phyloP scores from a whole-genome alignment of 768 basidiomycete species.

The Polyporus arcularius region DNA sequence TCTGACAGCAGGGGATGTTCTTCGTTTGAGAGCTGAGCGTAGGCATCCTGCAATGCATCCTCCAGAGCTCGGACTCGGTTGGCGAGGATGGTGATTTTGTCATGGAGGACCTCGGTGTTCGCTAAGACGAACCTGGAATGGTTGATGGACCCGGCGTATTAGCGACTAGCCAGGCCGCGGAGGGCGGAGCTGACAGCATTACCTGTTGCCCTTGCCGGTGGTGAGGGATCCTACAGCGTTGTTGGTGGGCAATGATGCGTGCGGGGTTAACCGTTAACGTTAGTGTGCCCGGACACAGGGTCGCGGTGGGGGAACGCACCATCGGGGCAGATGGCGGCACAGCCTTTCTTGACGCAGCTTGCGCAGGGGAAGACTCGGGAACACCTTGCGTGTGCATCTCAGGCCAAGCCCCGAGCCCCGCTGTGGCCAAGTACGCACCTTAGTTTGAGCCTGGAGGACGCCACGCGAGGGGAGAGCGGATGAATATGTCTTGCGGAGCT shows the following conservation, averaged over 20 bases:
- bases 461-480: constrained; percentile 4
- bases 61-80: constrained; percentile 69
- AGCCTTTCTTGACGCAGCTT: constrained; percentile 41
- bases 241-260: not conserved
- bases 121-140: constrained; percentile 62
- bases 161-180: constrained; percentile 17
- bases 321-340: constrained; percentile 64
- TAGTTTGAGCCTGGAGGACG: constrained; percentile 55
- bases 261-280: constrained; percentile 18
- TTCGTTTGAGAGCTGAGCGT: constrained; percentile 47
- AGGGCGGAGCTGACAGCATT: constrained; percentile 7
- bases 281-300: constrained; percentile 4
- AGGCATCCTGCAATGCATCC: constrained; percentile 59
- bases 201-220: constrained; percentile 76
- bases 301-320: constrained; percentile 29
- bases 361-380: constrained; percentile 65
- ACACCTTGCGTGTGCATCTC: constrained; percentile 42
- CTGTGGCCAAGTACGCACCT: constrained; percentile 45
- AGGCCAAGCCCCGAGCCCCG: constrained; percentile 12
- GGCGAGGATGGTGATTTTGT: constrained; percentile 62
- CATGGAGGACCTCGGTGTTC: constrained; percentile 68
- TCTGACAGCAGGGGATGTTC: constrained; percentile 61
- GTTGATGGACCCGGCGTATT: not conserved
- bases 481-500: constrained; percentile 12
- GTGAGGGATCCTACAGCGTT: constrained; percentile 57